These are phyloP conservation scores for Blastobotrys elegans DNA, from an alignment of 1,139 yeast genomes.

Conservation along the genomic window DNA sequence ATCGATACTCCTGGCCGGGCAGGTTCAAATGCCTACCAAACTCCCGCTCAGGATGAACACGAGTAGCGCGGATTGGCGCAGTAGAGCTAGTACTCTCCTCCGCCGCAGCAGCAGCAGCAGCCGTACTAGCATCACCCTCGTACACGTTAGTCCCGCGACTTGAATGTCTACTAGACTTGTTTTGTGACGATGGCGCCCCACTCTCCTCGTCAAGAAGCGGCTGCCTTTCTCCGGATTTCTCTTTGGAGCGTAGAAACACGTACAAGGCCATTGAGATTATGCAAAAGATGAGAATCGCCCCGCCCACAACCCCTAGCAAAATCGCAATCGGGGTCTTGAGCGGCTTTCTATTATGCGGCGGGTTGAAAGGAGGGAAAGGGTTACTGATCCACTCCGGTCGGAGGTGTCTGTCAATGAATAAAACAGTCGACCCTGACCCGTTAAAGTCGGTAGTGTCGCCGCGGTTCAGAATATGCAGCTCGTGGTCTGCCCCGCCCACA, in stretches of 20 bases:
- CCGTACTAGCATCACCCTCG: too few relatives aligned
- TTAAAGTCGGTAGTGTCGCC: constrained; percentile 53
- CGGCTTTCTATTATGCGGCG: constrained; percentile 23
- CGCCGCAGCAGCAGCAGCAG: too few relatives aligned
- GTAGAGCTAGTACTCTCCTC: neutral
- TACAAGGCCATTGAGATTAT: constrained; percentile 16
- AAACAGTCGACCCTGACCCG: constrained; percentile 45
- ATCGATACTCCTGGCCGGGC: constrained; percentile 15
- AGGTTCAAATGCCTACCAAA: constrained; percentile 28
- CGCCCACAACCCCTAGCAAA: constrained; percentile 35
- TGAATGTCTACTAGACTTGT: too few relatives aligned
- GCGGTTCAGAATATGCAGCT: constrained; percentile 56
- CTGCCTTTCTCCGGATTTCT: neutral
- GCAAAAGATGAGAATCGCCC: constrained; percentile 30
- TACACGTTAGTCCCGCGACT: neutral
- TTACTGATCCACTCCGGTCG: constrained; percentile 55
- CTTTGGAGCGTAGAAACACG: constrained; percentile 5
- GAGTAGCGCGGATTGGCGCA: constrained; percentile 27
- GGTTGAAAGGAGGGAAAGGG: constrained; percentile 22
- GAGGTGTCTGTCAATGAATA: constrained; percentile 66
- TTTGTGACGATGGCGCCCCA: too few relatives aligned
- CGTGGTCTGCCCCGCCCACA: constrained; percentile 54
- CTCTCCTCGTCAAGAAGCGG: neutral
- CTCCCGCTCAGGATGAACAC: constrained; percentile 27
- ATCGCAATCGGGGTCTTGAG: constrained; percentile 35